phyloP scores from a whole-genome alignment of 2,329 filamentous ascomycete genomes.

The Phoma sp. region DNA sequence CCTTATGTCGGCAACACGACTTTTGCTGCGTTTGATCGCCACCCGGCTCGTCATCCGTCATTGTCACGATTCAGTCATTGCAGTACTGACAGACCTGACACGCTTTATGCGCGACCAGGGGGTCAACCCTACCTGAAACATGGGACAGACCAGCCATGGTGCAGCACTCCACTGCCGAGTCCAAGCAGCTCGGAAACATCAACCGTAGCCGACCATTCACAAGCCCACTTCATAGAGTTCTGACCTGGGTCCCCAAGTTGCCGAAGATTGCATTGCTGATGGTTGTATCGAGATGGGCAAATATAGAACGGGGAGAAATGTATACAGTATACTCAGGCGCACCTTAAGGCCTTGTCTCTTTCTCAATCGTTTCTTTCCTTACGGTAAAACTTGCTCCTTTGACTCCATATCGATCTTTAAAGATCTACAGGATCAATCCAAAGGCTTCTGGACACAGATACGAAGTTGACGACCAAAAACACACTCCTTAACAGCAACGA shows the following conservation, averaged over 20 bases:
- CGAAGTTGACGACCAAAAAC: not conserved
- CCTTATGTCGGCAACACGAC: not conserved
- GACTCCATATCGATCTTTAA: not conserved
- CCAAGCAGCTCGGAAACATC: conserved; percentile 15
- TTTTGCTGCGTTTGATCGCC: conserved; percentile 7
- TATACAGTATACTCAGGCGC: conserved; percentile 16
- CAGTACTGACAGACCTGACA: conserved; percentile 20
- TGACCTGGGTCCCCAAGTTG: conserved; percentile 13
- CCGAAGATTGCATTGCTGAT: conserved; percentile 29
- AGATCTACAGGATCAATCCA: not conserved
- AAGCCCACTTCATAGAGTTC: conserved; percentile 9
- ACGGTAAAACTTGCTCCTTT: not conserved
- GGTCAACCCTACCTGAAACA: conserved; percentile 28
- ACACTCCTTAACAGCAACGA: not conserved
- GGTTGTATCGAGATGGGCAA: conserved; percentile 4
- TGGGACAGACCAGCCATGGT: conserved; percentile 16
- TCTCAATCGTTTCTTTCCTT: not conserved
- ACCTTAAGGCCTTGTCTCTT: not conserved
- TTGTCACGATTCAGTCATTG: conserved; percentile 7
- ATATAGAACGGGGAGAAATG: conserved; percentile 5
- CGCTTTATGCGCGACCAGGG: conserved; percentile 24
- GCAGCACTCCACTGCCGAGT: conserved; percentile 17
- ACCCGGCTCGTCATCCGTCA: not conserved
- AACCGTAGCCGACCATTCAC: conserved; percentile 15
- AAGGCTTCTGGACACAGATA: not conserved